Base-by-base conservation (phyloP, 148 eudicot genomes). In the Cornus controversa region DNA sequence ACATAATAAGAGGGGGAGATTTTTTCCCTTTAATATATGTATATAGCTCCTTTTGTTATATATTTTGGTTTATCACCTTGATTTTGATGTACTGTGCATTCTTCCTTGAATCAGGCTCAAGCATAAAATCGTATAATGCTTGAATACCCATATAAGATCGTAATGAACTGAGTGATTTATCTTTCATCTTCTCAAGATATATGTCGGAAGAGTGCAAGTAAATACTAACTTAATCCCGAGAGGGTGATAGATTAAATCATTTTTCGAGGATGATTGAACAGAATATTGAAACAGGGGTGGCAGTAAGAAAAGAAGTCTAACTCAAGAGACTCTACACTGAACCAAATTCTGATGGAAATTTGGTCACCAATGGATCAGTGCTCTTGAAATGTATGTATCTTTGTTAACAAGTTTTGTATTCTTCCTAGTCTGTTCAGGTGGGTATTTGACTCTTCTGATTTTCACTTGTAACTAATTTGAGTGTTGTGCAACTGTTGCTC, bases 21-120 rank as follows among this genome's bases (percentile, higher is more conserved):
- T 31, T 31, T 31, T 34, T 29, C 0, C 14, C 8, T 27, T 11
- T n/a, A 18, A 10, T 54, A 1, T 72, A 4, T 54, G 72, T 70
- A 70, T 8, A 72, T 72, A 28, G 25, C 75, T 24, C 26, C 8
- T 72, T 10, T 16, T 20, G 54, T 47, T 18, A 60, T 18, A 14
- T 60, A 1, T 6, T 60, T 6, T n/a, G 5, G 1, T 60, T 0
- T 14, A 10, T 54, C 0, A 5, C 50, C 50, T 45, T 45, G 50
- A 45, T 10, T 54, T 60, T 60, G 25, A 0, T 34, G 2, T 6
- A 3, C 8, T 23, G 26, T 42, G 29, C 13, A 3, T 45, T 29
- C 27, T 75, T 66, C 71, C 45, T 75, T 7, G 42, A 66, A 42
- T 62, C 78, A 66, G 64, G 47, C 28, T 28, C 37, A 73, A 50